Evolutionary conservation across 768 basidiomycete species (phyloP), one percentile per base, ranked within the genome.

Genomic region (Kwoniella newhampshirensis): DNA sequence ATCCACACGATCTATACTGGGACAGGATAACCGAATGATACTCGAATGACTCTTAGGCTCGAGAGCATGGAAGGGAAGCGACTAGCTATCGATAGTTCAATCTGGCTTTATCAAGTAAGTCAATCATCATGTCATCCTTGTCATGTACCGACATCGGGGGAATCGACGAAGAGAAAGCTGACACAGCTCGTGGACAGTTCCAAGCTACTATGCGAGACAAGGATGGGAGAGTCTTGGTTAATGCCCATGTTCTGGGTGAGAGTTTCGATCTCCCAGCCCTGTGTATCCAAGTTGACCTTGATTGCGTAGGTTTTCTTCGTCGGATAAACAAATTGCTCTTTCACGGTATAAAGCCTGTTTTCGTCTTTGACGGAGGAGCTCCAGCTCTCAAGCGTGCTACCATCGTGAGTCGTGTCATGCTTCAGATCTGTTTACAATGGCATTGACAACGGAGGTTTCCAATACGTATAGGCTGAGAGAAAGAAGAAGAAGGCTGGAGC

Each of bases 151-250:
- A n/a, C n/a, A n/a, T n/a, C n/a, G n/a, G n/a, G n/a, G n/a, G n/a
- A n/a, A n/a, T n/a, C n/a, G n/a, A n/a, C 30, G 25, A 18, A 25
- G 15, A 21, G 25, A 37, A 28, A 18, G n/a, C n/a, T 55, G 45
- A 55, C 17, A 28, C 1, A 20, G 20, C 7, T 8, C 18, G 7
- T 23, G 40, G 8, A 5, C 35, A 77, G 73, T 99, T 99, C 71
- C 94, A 98, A 78, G 93, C 94, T 20, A 97, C 96, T 8, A 97
- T 98, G 93, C 85, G 96, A 21, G 93, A 94, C 77, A 97, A 91
- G 71, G 91, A 97, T 57, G 96, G 96, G 25, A 85, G 86, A 21
- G 89, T 83, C 12, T 79, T 99, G 41, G 84, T 87, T 50, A 97
- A 97, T 70, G 93, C 94, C 1, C 96, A 97, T 77, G 86, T 99